A percentile compares a stretch with the other conserved stretches of the same genome.
Conservation (phyloP, 345 rosid genomes). For the Lenwebbia sp. region DNA sequence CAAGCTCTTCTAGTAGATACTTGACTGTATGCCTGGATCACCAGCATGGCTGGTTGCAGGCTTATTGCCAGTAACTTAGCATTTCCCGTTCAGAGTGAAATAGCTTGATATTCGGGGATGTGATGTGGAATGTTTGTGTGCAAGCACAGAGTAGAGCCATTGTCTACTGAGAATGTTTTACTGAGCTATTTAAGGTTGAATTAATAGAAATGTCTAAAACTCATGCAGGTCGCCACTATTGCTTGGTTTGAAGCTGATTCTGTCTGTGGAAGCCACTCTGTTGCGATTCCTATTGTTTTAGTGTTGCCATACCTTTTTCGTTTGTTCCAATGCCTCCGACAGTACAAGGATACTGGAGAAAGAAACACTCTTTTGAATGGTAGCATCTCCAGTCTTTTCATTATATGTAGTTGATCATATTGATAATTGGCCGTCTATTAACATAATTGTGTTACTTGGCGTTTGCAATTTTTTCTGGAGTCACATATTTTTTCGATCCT, state of each 20-base stretch:
- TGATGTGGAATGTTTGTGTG: neutral
- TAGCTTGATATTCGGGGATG: neutral
- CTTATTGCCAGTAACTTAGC: neutral
- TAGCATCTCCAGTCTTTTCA: slow-evolving; percentile 5
- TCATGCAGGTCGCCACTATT: slow-evolving; percentile 79
- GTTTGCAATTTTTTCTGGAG: neutral
- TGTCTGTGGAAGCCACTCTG: slow-evolving; percentile 89
- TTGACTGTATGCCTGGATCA: neutral
- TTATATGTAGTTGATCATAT: neutral
- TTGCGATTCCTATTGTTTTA: slow-evolving; percentile 87
- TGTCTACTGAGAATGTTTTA: neutral
- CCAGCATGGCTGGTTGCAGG: neutral
- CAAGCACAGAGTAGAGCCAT: neutral
- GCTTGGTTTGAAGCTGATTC: slow-evolving; percentile 99
- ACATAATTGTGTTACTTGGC: neutral
- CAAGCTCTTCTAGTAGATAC: neutral
- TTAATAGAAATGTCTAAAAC: slow-evolving; percentile 4
- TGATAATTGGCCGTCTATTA: neutral
- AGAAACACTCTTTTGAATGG: slow-evolving; percentile 74
- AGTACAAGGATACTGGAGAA: slow-evolving; percentile 81
- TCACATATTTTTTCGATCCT: neutral
- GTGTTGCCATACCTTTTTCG: slow-evolving; percentile 89
- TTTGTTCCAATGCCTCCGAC: slow-evolving; percentile 86
- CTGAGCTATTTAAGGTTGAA: neutral
- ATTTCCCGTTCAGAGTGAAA: neutral